Evolutionary conservation across 148 eudicot genomes (phyloP).

Genomic region (Heliosperma pusillum): DNA sequence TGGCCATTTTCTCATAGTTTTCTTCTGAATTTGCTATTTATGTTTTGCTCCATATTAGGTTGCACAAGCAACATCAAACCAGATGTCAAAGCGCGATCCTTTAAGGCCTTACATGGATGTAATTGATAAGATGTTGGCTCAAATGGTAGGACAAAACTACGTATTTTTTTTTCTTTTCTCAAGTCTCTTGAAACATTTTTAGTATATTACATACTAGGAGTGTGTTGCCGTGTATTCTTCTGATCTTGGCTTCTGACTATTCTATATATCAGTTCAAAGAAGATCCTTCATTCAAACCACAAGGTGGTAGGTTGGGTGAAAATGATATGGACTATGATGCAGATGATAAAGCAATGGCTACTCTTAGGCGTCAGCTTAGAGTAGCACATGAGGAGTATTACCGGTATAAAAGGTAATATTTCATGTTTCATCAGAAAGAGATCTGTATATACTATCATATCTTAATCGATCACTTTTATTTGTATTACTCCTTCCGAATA

Average conservation of each 20-base stretch:
- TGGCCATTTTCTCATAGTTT: neutral
- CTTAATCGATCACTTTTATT: neutral
- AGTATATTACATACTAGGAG: neutral
- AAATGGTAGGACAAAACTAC: constrained; percentile 56
- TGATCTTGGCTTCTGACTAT: constrained; percentile 16
- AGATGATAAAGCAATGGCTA: constrained; percentile 96
- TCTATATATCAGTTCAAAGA: constrained; percentile 53
- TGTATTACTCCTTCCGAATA: neutral
- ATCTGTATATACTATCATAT: neutral
- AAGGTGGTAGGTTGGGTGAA: constrained; percentile 90
- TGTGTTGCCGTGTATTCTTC: neutral
- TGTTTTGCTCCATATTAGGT: constrained; percentile 42
- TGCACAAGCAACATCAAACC: constrained; percentile 94
- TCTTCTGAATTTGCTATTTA: neutral
- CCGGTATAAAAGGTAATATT: constrained; percentile 68
- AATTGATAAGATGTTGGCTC: constrained; percentile 80
- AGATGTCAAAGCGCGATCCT: constrained; percentile 94
- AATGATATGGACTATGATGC: constrained; percentile 96
- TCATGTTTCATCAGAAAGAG: neutral
- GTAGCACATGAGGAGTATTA: constrained; percentile 82
- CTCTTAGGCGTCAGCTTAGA: constrained; percentile 85
- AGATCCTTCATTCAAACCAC: constrained; percentile 92
- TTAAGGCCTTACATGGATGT: constrained; percentile 79
- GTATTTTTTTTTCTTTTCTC: neutral
- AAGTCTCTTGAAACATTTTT: neutral